Percentiles rank a stretch among this genome's conserved stretches.
These are phyloP conservation scores for Colletotrichum filicis DNA, from an alignment of 2,329 filamentous ascomycete species.

Conservation along the genomic window DNA sequence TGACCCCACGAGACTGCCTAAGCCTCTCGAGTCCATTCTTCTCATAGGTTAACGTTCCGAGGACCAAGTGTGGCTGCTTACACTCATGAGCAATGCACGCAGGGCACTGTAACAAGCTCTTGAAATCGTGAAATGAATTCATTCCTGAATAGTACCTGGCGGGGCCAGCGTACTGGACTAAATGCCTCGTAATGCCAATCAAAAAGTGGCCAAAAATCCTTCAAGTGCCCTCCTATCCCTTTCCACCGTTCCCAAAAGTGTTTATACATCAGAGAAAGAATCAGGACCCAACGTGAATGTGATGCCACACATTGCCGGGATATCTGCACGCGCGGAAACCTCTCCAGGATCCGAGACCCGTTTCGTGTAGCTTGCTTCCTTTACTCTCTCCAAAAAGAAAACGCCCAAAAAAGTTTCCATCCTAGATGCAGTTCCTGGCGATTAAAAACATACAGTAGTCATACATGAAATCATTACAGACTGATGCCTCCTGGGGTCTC, in stretches of 20 bases:
- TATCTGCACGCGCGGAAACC: background rate
- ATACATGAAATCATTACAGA: slow-evolving; percentile 32
- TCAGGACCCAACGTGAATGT: background rate
- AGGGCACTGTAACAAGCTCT: background rate
- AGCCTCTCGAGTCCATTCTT: background rate
- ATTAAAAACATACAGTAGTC: slow-evolving; percentile 29
- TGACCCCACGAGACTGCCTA: background rate
- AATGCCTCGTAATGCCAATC: slow-evolving; percentile 17
- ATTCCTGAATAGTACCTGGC: background rate
- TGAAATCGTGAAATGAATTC: background rate
- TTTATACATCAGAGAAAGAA: slow-evolving; percentile 13
- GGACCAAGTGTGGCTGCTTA: background rate
- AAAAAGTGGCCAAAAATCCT: background rate
- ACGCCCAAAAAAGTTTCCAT: slow-evolving; percentile 20
- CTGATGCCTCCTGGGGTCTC: background rate
- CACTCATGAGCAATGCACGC: too few species aligned
- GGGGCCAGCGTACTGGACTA: slow-evolving; percentile 1
- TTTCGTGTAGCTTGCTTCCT: slow-evolving; percentile 2
- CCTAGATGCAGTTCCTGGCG: slow-evolving; percentile 19
- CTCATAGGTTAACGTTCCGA: background rate
- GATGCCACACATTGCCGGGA: background rate
- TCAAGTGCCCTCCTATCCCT: background rate
- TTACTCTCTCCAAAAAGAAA: slow-evolving; percentile 2
- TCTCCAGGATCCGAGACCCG: slow-evolving; percentile 9
- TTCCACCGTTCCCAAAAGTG: slow-evolving; percentile 3